Percentiles rank a stretch among this genome's conserved stretches.
These are phyloP conservation scores for Cordia subcordata DNA, from an alignment of 257 asterid genomes.

Conservation along the genomic window DNA sequence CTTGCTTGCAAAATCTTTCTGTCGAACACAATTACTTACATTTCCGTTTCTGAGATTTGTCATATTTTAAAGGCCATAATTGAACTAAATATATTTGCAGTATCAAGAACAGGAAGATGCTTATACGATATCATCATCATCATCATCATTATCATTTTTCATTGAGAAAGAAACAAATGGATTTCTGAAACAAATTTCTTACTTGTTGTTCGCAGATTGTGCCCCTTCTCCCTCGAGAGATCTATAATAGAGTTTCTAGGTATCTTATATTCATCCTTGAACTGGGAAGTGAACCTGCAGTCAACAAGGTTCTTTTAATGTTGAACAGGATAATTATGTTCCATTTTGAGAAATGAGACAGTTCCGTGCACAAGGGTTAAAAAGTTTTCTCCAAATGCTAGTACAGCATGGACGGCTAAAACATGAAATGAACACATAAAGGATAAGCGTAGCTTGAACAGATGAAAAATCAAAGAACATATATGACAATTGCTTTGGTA, in stretches of 20 bases:
- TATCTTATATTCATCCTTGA: constrained; percentile 74
- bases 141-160: neutral
- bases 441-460: too few species aligned
- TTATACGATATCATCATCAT: neutral
- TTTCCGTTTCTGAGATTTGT: too few species aligned
- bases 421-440: too few species aligned
- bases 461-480: too few species aligned
- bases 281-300: constrained; percentile 77
- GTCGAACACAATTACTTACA: too few species aligned
- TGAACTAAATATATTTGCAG: too few species aligned
- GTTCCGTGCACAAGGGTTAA: neutral
- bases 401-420: too few species aligned
- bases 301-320: neutral
- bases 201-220: constrained; percentile 72
- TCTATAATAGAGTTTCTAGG: constrained; percentile 85
- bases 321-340: neutral
- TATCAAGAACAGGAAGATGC: too few species aligned
- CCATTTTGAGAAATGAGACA: neutral
- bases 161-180: neutral
- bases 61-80: too few species aligned
- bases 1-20: too few species aligned
- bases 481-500: too few species aligned
- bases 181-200: constrained; percentile 25
- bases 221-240: constrained; percentile 54
- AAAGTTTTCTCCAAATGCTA: neutral